Conservation (phyloP, 805 yeast species). For the Pichia nakasei region DNA sequence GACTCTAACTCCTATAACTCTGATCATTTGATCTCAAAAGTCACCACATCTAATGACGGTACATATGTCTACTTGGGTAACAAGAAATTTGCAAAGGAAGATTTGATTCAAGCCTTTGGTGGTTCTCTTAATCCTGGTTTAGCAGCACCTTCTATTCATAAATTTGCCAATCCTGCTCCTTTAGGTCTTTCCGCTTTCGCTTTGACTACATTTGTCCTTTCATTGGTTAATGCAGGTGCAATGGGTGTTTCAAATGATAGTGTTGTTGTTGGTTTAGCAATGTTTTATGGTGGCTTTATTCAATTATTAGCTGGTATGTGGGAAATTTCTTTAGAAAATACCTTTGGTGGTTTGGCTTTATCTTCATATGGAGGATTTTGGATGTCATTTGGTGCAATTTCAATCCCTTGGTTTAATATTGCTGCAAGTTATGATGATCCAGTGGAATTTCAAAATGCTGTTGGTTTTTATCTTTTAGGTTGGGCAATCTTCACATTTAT, state of each 20-base stretch:
- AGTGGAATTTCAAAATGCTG: conserved; percentile 38
- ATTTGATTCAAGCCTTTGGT: conserved; percentile 62
- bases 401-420: conserved; percentile 50
- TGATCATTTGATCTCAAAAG: conserved; percentile 13
- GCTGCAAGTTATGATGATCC: conserved; percentile 39
- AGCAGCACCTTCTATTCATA: conserved; percentile 47
- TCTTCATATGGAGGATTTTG: conserved; percentile 65
- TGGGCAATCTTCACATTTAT: conserved; percentile 59
- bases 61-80: conserved; percentile 66
- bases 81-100: conserved; percentile 54
- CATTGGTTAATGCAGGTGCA: conserved; percentile 55
- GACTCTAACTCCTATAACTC: conserved; percentile 8
- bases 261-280: conserved; percentile 55
- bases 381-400: conserved; percentile 64
- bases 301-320: conserved; percentile 69
- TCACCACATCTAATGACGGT: conserved; percentile 46
- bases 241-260: conserved; percentile 57
- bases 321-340: conserved; percentile 68
- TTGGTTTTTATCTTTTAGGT: conserved; percentile 52
- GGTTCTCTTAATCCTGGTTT: conserved; percentile 74
- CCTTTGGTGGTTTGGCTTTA: conserved; percentile 63
- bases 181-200: conserved; percentile 68
- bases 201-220: conserved; percentile 55
- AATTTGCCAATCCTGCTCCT: conserved; percentile 69
- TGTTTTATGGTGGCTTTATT: conserved; percentile 66